These are phyloP conservation scores for Wickerhamomyces ciferrii DNA, from an alignment of 805 yeast genomes.

Conservation along the genomic window DNA sequence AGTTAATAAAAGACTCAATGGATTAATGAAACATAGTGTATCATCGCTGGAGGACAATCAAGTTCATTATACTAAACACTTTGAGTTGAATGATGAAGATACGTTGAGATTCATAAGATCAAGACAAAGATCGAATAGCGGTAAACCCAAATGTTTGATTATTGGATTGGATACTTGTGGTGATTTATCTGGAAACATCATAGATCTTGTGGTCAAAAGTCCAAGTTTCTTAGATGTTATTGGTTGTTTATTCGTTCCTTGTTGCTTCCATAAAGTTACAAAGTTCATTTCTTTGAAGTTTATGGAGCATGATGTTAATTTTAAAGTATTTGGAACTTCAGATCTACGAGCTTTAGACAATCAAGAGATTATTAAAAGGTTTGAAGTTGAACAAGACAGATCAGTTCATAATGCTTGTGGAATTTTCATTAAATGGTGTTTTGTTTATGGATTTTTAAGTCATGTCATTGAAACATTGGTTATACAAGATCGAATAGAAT, in stretches of 20 bases:
- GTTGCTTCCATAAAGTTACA: constrained; percentile 11
- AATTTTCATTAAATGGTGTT: constrained; percentile 1
- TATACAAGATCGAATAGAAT: background rate
- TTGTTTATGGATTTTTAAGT: background rate
- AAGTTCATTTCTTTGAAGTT: background rate
- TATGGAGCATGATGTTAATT: background rate
- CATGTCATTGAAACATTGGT: constrained; percentile 1
- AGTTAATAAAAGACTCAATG: constrained; percentile 4
- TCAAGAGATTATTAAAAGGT: constrained; percentile 5
- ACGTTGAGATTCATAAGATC: constrained; percentile 1
- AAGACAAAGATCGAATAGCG: constrained; percentile 2
- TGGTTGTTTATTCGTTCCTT: constrained; percentile 6
- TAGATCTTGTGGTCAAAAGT: background rate
- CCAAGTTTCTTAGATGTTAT: background rate
- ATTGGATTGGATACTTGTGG: constrained; percentile 15
- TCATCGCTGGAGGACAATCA: background rate
- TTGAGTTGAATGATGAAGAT: background rate
- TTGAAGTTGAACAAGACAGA: constrained; percentile 1
- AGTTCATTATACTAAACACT: background rate
- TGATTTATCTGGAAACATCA: constrained; percentile 2
- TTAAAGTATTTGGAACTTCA: constrained; percentile 1
- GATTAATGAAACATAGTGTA: background rate
- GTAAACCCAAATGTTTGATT: constrained; percentile 3
- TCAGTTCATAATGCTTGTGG: no score
- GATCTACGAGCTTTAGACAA: constrained; percentile 5